Conservation (phyloP, 805 yeast species). For the Myxozyma melibiosi region DNA sequence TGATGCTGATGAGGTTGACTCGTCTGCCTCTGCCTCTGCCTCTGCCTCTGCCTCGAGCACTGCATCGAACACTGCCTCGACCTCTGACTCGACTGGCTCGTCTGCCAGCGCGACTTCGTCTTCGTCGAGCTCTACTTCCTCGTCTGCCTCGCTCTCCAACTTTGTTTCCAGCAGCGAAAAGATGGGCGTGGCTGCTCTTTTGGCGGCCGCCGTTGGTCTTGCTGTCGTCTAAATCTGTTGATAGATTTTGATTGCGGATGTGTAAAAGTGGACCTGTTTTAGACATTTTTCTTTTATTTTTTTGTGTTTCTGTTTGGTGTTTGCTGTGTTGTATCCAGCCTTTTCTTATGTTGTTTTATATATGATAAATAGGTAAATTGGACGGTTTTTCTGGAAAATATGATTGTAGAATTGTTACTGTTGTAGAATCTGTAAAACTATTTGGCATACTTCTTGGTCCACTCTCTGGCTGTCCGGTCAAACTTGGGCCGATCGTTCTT, state of each 20-base stretch:
- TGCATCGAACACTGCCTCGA: constrained; percentile 10
- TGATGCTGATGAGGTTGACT: constrained; percentile 5
- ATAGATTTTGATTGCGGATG: background rate
- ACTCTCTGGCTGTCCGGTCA: constrained; percentile 86
- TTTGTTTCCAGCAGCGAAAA: constrained; percentile 9
- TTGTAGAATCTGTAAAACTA: no score
- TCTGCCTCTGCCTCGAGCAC: constrained; percentile 11
- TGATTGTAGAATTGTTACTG: no score
- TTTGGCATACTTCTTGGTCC: constrained; percentile 55
- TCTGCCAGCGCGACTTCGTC: constrained; percentile 13
- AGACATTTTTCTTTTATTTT: background rate
- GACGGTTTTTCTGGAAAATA: no score
- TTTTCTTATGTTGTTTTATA: background rate
- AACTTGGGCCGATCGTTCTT: constrained; percentile 80
- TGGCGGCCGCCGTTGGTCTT: constrained; percentile 17
- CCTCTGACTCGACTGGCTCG: background rate
- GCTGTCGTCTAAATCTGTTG: background rate
- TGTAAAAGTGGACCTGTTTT: background rate
- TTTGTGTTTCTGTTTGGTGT: background rate
- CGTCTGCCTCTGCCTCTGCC: constrained; percentile 20
- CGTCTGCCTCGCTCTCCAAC: constrained; percentile 13
- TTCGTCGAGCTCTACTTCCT: constrained; percentile 8
- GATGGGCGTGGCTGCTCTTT: constrained; percentile 17
- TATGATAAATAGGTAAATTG: background rate
- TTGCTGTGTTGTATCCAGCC: background rate